phyloP scores from a whole-genome alignment of 2,329 filamentous ascomycete species.

The Albophoma yamanashiensis region DNA sequence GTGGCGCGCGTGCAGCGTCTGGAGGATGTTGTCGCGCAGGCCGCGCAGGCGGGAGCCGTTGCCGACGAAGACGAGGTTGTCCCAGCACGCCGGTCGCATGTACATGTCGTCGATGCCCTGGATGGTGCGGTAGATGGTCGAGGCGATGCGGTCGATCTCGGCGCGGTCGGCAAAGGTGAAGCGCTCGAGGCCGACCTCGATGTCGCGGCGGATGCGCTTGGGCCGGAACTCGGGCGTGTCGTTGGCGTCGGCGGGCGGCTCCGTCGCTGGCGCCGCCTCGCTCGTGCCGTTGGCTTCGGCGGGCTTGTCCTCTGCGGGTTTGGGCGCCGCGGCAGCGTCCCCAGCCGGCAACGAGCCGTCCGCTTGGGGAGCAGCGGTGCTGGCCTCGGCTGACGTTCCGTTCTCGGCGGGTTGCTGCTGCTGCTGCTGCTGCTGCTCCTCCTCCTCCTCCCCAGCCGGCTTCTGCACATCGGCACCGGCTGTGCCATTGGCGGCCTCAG shows the following conservation, averaged over 20 bases:
- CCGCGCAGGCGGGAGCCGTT: conserved; percentile 67
- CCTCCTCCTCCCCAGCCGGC: neutral
- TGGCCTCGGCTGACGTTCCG: neutral
- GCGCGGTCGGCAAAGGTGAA: conserved; percentile 58
- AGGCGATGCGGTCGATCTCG: conserved; percentile 74
- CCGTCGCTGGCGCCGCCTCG: neutral
- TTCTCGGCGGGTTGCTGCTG: neutral
- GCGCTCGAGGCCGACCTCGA: conserved; percentile 69
- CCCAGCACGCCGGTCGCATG: conserved; percentile 82
- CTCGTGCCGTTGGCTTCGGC: neutral
- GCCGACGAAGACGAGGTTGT: conserved; percentile 82
- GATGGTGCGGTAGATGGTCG: conserved; percentile 73
- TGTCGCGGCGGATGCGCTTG: conserved; percentile 51
- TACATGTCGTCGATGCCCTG: conserved; percentile 74
- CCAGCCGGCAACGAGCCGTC: neutral
- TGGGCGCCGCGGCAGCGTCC: neutral
- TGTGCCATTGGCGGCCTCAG: conserved; percentile 7
- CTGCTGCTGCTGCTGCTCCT: neutral
- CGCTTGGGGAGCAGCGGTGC: neutral
- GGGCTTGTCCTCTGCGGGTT: neutral
- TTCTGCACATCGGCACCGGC: conserved; percentile 5
- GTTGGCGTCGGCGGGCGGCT: conserved; percentile 3
- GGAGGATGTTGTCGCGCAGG: conserved; percentile 80
- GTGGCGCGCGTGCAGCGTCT: conserved; percentile 70
- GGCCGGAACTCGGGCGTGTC: conserved; percentile 33